phyloP scores from a whole-genome alignment of 208 protist species.

The Angomonas deanei region DNA sequence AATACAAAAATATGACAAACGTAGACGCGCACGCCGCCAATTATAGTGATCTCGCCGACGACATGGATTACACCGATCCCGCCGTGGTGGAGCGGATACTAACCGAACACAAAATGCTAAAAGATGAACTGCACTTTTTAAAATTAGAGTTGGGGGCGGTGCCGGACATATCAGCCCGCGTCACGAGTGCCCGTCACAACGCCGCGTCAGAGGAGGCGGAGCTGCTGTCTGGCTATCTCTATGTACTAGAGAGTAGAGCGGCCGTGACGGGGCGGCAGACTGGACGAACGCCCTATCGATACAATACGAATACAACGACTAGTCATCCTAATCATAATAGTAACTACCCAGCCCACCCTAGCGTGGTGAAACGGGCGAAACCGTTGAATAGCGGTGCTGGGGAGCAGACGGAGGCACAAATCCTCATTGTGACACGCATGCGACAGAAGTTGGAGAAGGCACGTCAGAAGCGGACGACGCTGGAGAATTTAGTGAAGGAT shows the following conservation, averaged over 20 bases:
- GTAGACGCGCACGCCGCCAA: background rate
- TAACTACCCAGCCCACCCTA: background rate
- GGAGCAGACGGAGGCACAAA: slow-evolving; percentile 19
- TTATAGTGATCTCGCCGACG: background rate
- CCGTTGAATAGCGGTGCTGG: too few relatives aligned
- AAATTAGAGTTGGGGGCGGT: slow-evolving; percentile 22
- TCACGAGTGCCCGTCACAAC: slow-evolving; percentile 38
- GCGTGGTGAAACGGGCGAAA: background rate
- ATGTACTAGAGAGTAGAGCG: slow-evolving; percentile 17
- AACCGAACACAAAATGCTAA: slow-evolving; percentile 40
- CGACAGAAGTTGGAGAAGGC: slow-evolving; percentile 15
- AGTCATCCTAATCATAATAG: background rate
- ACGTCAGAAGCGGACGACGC: slow-evolving; percentile 15
- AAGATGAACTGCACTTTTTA: slow-evolving; percentile 40
- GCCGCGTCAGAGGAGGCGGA: slow-evolving; percentile 29
- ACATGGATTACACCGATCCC: background rate
- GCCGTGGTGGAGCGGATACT: slow-evolving; percentile 3
- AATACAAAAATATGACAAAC: background rate
- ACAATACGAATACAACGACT: background rate
- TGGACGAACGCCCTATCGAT: background rate
- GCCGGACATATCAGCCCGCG: slow-evolving; percentile 34
- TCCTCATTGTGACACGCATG: slow-evolving; percentile 32
- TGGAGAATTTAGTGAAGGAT: slow-evolving; percentile 31
- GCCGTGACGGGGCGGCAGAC: background rate
- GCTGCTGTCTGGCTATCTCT: slow-evolving; percentile 39